Evolutionary conservation across 306 rosid species (phyloP).

Genomic region (Acmispon strigosus): DNA sequence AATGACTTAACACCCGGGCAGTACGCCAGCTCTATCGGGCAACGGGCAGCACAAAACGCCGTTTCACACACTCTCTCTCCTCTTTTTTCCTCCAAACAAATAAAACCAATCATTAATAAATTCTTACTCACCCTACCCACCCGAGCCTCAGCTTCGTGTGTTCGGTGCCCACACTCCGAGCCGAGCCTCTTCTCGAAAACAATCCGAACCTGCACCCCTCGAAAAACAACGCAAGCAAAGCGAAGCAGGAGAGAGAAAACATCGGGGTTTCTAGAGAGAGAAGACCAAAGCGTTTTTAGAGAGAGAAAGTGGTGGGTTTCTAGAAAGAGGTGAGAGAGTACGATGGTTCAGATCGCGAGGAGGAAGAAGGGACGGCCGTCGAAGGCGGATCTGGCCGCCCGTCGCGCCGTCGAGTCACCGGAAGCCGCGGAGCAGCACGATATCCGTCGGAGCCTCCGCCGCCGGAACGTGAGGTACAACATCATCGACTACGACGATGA

Average conservation of each 20-base stretch:
- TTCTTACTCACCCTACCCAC: neutral
- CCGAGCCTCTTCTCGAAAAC: constrained; percentile 34
- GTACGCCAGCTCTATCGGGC: neutral
- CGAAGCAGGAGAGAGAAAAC: constrained; percentile 39
- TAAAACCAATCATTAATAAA: neutral
- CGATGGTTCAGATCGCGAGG: constrained; percentile 97
- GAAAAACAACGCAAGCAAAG: constrained; percentile 37
- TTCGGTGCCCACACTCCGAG: constrained; percentile 11
- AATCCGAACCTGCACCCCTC: constrained; percentile 36
- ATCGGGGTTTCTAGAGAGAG: no score
- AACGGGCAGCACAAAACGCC: neutral
- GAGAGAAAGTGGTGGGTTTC: constrained; percentile 4
- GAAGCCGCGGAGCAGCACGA: constrained; percentile 29
- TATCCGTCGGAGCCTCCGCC: constrained; percentile 73
- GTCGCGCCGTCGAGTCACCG: constrained; percentile 51
- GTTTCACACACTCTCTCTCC: constrained; percentile 1
- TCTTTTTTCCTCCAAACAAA: no score
- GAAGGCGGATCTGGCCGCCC: constrained; percentile 94
- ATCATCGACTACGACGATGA: constrained; percentile 69
- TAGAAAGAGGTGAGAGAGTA: neutral
- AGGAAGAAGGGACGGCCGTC: constrained; percentile 97
- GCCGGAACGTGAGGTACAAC: constrained; percentile 77
- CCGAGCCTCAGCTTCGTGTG: constrained; percentile 38
- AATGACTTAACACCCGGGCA: neutral
- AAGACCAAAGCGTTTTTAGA: constrained; percentile 12